Conservation (phyloP, 768 basidiomycete genomes). For the Suillus tomentosus region DNA sequence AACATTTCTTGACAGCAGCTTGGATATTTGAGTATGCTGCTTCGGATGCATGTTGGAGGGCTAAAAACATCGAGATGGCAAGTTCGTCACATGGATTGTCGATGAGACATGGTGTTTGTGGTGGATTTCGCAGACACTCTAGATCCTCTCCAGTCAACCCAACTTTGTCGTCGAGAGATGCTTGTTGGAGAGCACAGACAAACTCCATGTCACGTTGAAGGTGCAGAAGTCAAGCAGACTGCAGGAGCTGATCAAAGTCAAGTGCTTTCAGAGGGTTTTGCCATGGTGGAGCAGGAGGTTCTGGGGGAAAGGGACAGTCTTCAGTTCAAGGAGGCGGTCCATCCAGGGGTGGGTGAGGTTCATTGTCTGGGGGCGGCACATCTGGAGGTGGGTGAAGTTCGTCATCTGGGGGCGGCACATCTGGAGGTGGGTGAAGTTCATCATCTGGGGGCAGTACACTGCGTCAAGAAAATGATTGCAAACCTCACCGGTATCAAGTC, state of each 20-base stretch:
- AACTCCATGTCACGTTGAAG: slow-evolving; percentile 7
- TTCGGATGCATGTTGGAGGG: slow-evolving; percentile 12
- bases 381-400: neutral
- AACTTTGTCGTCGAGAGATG: slow-evolving; percentile 8
- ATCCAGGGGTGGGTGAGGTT: no score
- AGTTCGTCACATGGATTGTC: slow-evolving; percentile 11
- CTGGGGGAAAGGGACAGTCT: no score
- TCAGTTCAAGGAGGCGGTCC: no score
- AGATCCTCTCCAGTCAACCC: slow-evolving; percentile 8
- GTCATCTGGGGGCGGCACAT: neutral
- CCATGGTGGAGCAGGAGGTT: neutral
- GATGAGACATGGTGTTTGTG: neutral
- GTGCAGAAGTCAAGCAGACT: neutral
- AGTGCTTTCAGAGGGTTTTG: slow-evolving; percentile 1
- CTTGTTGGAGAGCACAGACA: neutral
- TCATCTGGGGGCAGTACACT: neutral
- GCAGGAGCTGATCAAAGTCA: slow-evolving; percentile 2
- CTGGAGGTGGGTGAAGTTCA: no score
- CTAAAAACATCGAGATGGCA: slow-evolving; percentile 14
- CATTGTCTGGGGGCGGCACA: no score
- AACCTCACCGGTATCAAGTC: slow-evolving; percentile 6
- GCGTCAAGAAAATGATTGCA: neutral
- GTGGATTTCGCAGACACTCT: slow-evolving; percentile 12
- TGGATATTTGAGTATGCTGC: slow-evolving; percentile 6
- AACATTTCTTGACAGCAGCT: neutral